phyloP scores from a whole-genome alignment of 2,329 filamentous ascomycete genomes.

The Cladophialophora exuberans region DNA sequence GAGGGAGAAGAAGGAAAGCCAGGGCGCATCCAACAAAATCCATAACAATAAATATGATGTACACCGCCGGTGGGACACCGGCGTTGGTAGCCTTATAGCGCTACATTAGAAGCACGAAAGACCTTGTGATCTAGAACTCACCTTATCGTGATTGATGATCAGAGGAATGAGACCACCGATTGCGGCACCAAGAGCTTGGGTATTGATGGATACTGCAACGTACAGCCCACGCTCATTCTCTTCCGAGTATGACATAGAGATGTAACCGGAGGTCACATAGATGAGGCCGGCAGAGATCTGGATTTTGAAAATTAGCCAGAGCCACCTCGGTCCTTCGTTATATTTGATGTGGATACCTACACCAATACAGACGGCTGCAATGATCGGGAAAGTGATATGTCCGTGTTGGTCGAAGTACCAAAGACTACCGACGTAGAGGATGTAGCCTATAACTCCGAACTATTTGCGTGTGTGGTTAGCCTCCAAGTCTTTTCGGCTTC shows the following conservation, averaged over 20 bases:
- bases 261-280: slow-evolving; percentile 39
- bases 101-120: neutral
- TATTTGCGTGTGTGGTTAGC: neutral
- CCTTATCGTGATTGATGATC: slow-evolving; percentile 18
- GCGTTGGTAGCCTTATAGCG: slow-evolving; percentile 1
- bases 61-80: slow-evolving; percentile 15
- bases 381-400: slow-evolving; percentile 11
- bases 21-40: slow-evolving; percentile 6
- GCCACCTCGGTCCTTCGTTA: neutral
- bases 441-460: slow-evolving; percentile 19
- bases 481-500: neutral
- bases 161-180: slow-evolving; percentile 17
- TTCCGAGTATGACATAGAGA: slow-evolving; percentile 40
- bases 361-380: slow-evolving; percentile 9
- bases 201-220: slow-evolving; percentile 37
- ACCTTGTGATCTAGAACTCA: neutral
- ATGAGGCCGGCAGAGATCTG: slow-evolving; percentile 30
- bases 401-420: slow-evolving; percentile 21
- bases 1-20: slow-evolving; percentile 7
- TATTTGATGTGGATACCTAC: neutral
- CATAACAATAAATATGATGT: slow-evolving; percentile 16
- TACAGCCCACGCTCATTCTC: slow-evolving; percentile 39
- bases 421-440: slow-evolving; percentile 16
- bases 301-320: neutral
- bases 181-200: slow-evolving; percentile 36